Percentiles rank a stretch among this genome's conserved stretches.
phyloP scores from a whole-genome alignment of 192 early-diverging fungal genomes.

The Coemansia sp. region DNA sequence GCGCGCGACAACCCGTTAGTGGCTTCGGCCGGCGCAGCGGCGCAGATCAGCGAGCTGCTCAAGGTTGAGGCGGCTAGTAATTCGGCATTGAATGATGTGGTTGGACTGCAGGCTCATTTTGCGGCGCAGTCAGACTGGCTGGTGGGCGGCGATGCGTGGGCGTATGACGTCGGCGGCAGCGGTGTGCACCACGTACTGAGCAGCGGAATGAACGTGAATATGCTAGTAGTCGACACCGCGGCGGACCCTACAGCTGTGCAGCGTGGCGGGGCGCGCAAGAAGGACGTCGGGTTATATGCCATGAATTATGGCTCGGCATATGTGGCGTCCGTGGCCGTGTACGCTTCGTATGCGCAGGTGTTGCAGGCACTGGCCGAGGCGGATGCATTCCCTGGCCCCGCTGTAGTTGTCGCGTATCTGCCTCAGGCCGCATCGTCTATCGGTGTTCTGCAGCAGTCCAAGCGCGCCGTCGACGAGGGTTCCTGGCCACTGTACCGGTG shows the following conservation, averaged over 20 bases:
- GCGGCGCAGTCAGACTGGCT: constrained; percentile 79
- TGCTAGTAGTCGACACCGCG: constrained; percentile 88
- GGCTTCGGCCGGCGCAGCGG: constrained; percentile 56
- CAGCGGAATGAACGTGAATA: constrained; percentile 81
- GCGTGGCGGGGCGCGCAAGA: constrained; percentile 72
- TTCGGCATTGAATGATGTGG: constrained; percentile 27
- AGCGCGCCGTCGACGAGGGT: constrained; percentile 85
- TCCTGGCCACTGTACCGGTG: constrained; percentile 96
- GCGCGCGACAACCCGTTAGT: constrained; percentile 57
- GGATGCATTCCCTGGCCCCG: constrained; percentile 83
- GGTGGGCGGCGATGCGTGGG: constrained; percentile 83
- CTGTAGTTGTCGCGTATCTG: constrained; percentile 86
- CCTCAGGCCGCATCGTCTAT: constrained; percentile 68
- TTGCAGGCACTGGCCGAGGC: constrained; percentile 88
- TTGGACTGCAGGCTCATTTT: constrained; percentile 37
- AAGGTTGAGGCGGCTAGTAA: constrained; percentile 28
- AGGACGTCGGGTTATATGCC: constrained; percentile 93
- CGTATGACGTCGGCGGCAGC: constrained; percentile 83
- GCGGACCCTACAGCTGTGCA: constrained; percentile 63
- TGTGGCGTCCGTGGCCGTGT: constrained; percentile 89
- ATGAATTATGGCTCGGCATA: constrained; percentile 92
- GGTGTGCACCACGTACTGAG: constrained; percentile 91
- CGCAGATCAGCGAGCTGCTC: constrained; percentile 50
- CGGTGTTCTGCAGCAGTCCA: constrained; percentile 81
- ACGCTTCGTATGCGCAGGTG: constrained; percentile 86